Base-by-base conservation (phyloP, 2,329 filamentous ascomycete genomes). In the Achaetomium macrosporum region DNA sequence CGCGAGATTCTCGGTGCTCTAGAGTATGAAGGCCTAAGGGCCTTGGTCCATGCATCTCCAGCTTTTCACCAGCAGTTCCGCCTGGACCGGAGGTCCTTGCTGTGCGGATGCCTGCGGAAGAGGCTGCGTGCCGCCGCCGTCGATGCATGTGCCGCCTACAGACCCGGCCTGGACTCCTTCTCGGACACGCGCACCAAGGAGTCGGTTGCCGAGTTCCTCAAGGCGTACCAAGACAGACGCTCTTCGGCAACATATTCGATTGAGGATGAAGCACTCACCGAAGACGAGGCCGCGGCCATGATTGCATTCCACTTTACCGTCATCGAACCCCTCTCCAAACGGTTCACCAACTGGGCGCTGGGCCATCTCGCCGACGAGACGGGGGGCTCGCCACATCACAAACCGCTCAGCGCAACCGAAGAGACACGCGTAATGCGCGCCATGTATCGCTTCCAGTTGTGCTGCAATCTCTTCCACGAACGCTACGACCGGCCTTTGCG, bases 391-490 rank as follows among this genome's bases (percentile, higher is more conserved):
- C n/a, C n/a, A n/a, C n/a, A n/a, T n/a, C n/a, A n/a, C n/a, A n/a
- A n/a, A 15, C 33, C n/a, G n/a, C n/a, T 51, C n/a, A 51, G 41
- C 42, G 8, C 0, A 7, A 33, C 48, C 1, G 47, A 50, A 42
- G 30, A 40, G n/a, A 43, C 30, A 6, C 47, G 59, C n/a, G 19
- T 61, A 1, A n/a, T 49, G 0, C 52, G 55, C 11, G 52, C 55
- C 5, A 11, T 56, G 2, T 61, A 61, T 31, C 59, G 57, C 30
- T 57, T 57, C 44, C 51, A 61, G 44, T 35, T 58, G 1, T 48
- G 39, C 42, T 57, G 51, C 41, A 36, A 43, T 6, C 16, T 57
- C 13, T 52, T 50, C 15, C n/a, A n/a, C n/a, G n/a, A n/a, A n/a
- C n/a, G n/a, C n/a, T n/a, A n/a, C 1, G 13, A 42, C 19, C 19